Evolutionary conservation across 2,329 filamentous ascomycete genomes (phyloP).

Genomic region (Sarocladium oryzae): DNA sequence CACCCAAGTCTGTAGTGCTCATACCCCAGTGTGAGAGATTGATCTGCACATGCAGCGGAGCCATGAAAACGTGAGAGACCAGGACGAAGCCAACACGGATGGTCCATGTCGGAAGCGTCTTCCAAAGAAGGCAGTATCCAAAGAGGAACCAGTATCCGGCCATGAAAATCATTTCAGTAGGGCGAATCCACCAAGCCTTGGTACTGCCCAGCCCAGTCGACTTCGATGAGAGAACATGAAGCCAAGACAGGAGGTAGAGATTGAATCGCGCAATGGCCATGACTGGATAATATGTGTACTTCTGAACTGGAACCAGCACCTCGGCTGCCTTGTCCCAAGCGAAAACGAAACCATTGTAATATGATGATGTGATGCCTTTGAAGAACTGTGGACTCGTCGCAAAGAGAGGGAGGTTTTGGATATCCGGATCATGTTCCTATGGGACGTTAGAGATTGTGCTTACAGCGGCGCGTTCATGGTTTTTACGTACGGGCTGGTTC

Average conservation of each 20-base stretch:
- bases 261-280: conserved; percentile 67
- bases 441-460: conserved; percentile 1
- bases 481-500: conserved; percentile 48
- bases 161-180: conserved; percentile 58
- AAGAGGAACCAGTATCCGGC: conserved; percentile 61
- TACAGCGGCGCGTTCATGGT: too few species aligned
- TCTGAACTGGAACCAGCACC: conserved; percentile 53
- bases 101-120: conserved; percentile 49
- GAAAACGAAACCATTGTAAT: conserved; percentile 57
- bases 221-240: conserved; percentile 51
- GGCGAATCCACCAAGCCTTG: conserved; percentile 61
- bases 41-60: conserved; percentile 66
- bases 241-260: conserved; percentile 61
- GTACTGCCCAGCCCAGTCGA: conserved; percentile 20
- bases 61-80: conserved; percentile 57
- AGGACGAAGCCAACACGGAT: conserved; percentile 56
- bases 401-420: conserved; percentile 64
- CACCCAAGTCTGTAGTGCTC: conserved; percentile 62
- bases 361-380: conserved; percentile 50
- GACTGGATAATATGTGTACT: conserved; percentile 63
- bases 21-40: conserved; percentile 68
- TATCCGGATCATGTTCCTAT: conserved; percentile 51
- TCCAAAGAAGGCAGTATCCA: conserved; percentile 59
- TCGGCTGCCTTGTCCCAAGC: conserved; percentile 56
- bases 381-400: conserved; percentile 62